phyloP scores from a whole-genome alignment of 768 basidiomycete species.

The Amanita molliuscula region DNA sequence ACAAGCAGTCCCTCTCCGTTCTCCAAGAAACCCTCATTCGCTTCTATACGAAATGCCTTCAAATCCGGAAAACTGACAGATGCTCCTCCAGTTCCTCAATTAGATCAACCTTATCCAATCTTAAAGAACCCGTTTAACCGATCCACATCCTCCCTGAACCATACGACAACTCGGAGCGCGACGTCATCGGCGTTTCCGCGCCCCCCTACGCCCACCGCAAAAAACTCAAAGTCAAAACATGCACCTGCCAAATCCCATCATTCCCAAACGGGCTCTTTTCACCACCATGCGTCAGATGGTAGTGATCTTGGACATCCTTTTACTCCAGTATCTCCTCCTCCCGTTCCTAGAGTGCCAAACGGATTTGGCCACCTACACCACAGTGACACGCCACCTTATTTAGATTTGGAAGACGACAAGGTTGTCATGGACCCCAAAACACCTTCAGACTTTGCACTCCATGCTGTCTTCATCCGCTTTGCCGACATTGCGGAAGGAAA shows the following conservation, averaged over 20 bases:
- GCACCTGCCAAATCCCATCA: conserved; percentile 62
- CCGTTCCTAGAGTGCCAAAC: conserved; percentile 69
- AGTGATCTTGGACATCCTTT: conserved; percentile 54
- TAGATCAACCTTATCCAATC: conserved; percentile 63
- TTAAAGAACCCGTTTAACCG: conserved; percentile 78
- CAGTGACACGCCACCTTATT: conserved; percentile 39
- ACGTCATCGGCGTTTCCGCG: conserved; percentile 45
- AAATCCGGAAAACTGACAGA: conserved; percentile 54
- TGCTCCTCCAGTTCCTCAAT: conserved; percentile 66
- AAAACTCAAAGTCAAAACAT: conserved; percentile 42
- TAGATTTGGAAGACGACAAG: conserved; percentile 59
- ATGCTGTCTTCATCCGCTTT: conserved; percentile 83
- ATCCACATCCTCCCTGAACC: conserved; percentile 66
- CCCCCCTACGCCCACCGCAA: conserved; percentile 51
- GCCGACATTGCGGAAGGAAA: conserved; percentile 71
- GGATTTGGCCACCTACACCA: conserved; percentile 35
- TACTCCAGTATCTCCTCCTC: conserved; percentile 54
- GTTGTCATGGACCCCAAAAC: conserved; percentile 65
- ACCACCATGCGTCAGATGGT: conserved; percentile 51
- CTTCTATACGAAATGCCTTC: conserved; percentile 81
- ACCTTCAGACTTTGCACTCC: conserved; percentile 81
- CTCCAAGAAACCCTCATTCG: conserved; percentile 76
- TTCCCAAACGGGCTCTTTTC: conserved; percentile 67
- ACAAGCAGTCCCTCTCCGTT: conserved; percentile 44
- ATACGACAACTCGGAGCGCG: conserved; percentile 25